phyloP scores from a whole-genome alignment of 495 filamentous ascomycete species.

The Penicillium turbatum region DNA sequence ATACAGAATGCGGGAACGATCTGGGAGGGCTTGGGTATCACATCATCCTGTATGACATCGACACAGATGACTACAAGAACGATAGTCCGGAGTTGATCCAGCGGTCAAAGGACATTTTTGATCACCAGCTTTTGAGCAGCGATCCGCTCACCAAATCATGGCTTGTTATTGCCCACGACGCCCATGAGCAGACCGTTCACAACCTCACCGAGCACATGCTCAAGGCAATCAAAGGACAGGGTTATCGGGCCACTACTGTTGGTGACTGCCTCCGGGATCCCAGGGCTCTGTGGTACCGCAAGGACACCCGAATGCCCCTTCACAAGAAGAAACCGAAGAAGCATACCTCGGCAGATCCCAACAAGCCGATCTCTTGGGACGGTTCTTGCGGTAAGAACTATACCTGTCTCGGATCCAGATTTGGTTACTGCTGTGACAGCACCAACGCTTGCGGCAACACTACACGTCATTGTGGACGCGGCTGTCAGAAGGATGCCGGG shows the following conservation, averaged over 20 bases:
- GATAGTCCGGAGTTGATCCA: slow-evolving; percentile 58
- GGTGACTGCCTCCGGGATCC: slow-evolving; percentile 75
- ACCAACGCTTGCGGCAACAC: slow-evolving; percentile 47
- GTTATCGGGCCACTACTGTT: slow-evolving; percentile 66
- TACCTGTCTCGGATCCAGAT: slow-evolving; percentile 47
- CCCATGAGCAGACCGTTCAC: slow-evolving; percentile 69
- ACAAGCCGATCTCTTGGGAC: slow-evolving; percentile 41
- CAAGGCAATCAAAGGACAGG: slow-evolving; percentile 48
- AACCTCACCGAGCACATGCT: slow-evolving; percentile 76
- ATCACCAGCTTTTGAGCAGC: slow-evolving; percentile 41
- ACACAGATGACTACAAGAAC: slow-evolving; percentile 74
- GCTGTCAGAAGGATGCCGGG: slow-evolving; percentile 48
- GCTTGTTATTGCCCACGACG: slow-evolving; percentile 75
- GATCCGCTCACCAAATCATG: slow-evolving; percentile 48
- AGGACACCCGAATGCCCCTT: slow-evolving; percentile 24
- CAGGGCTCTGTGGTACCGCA: slow-evolving; percentile 64
- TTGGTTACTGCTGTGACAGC: slow-evolving; percentile 41
- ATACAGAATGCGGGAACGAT: slow-evolving; percentile 53
- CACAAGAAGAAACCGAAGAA: slow-evolving; percentile 17
- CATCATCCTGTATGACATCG: slow-evolving; percentile 67
- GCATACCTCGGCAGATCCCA: slow-evolving; percentile 33
- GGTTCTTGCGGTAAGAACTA: slow-evolving; percentile 49
- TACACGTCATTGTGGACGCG: slow-evolving; percentile 45
- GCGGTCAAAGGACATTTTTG: slow-evolving; percentile 68
- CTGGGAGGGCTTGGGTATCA: slow-evolving; percentile 71